Evolutionary conservation across 768 basidiomycete species (phyloP), one percentile per base, ranked within the genome.

Genomic region (Lactifluus subvellereus): DNA sequence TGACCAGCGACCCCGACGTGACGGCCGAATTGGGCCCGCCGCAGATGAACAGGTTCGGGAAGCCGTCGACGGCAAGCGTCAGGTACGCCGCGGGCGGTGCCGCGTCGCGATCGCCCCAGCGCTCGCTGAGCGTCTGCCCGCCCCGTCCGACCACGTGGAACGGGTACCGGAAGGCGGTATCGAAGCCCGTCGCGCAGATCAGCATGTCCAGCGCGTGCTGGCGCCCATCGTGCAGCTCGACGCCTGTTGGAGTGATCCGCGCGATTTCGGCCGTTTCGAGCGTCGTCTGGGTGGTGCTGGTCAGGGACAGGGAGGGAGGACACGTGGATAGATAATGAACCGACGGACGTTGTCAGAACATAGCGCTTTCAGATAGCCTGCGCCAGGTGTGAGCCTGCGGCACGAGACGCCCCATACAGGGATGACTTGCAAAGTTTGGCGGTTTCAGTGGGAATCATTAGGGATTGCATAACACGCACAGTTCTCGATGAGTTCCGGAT

Each of bases 31-130:
- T 86, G 2, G 86, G 85, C 0, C 86, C 85, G 10, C 82, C 68
- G 20, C 74, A 69, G 58, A 79, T 75, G 75, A 87, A 87, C 79
- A 80, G 82, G 72, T 86, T 88, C n/a, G 87, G 87, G 72, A 87
- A 87, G 8, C 82, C 84, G 52, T 85, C 82, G 20, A 83, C 78
- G 22, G 81, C 79, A 37, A 87, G 69, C 7, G 81, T 77, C 6
- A 88, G 76, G 71, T 89, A 89, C 4, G 83, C 80, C 11, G 72
- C 71, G 2, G 33, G 35, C 6, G 4, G 18, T 2, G 3, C 35
- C 52, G 86, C 84, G 66, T 50, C 14, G 54, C 35, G 33, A 83
- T 76, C 3, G 84, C 82, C 75, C 71, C 82, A 85, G 59, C 79
- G 78, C n/a, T 82, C 77, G 57, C 78, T 77, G 5, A 88, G 73